Evolutionary conservation across 352 stramenopile genomes (phyloP), one percentile per base, ranked within the genome.

Genomic region (Phytophthora vignae): DNA sequence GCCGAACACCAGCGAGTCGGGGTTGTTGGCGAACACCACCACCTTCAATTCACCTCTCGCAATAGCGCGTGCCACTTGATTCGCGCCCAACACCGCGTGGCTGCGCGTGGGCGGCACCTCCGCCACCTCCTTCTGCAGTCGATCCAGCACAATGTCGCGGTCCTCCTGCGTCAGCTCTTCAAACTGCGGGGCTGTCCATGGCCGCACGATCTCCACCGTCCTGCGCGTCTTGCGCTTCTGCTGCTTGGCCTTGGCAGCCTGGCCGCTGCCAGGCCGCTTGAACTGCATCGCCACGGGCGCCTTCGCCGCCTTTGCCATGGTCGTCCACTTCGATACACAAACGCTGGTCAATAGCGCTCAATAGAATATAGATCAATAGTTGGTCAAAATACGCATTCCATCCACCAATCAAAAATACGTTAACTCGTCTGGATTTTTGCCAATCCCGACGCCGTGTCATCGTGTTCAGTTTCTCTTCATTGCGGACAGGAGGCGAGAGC

Each of bases 141-240:
- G 83, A 55, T 89, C 84, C n/a, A 95, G 67, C 57, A 95, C 85
- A 46, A 95, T 95, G 55, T 93, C 87, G 49, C 85, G 85, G 33
- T 91, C 84, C 52, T 95, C 87, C 62, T 91, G 91, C 7, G 75
- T 6, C 15, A 95, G 71, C 64, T 91, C 84, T 40, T 82, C 68
- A 50, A 85, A 91, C 70, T 93, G 87, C 57, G 80, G 60, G 4
- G 71, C 8, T 19, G 71, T 73, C 80, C 83, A 94, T 12, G 83
- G 77, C 1, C 85, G 77, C 40, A 69, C 63, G 21, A 81, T 69
- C 12, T 66, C 60, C 29, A 69, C 69, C 4, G 60, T 50, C 17
- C 40, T 29, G 7, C 38, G 36, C 4, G 53, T 31, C 54, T 81
- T 79, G 27, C 63, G 38, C 64, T 70, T 77, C 53, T 73, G 42